Evolutionary conservation across 106 monocot genomes (phyloP).

Genomic region (Agapanthus africanus): DNA sequence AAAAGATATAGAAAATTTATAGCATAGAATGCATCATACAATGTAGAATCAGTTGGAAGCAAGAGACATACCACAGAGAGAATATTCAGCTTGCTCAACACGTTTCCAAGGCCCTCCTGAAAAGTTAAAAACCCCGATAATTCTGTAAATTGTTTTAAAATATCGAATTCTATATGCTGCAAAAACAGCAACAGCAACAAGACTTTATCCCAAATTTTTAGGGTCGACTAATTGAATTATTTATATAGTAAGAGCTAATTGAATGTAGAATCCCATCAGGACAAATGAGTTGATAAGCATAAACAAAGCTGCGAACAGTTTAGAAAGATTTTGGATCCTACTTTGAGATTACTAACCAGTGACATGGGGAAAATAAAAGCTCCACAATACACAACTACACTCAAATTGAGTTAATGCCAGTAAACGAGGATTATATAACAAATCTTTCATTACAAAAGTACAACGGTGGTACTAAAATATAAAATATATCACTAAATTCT

Average conservation of each 20-base stretch:
- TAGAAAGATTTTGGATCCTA: too few relatives aligned
- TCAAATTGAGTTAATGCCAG: neutral
- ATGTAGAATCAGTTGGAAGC: too few relatives aligned
- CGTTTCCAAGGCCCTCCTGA: slow-evolving; percentile 16
- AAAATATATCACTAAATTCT: too few relatives aligned
- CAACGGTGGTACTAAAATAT: neutral
- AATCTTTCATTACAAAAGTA: neutral
- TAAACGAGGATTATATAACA: neutral
- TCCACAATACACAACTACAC: neutral
- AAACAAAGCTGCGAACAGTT: neutral
- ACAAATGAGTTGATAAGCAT: neutral
- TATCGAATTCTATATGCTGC: too few relatives aligned
- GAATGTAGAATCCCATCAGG: slow-evolving; percentile 1
- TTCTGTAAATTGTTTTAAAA: neutral
- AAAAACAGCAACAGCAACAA: too few relatives aligned
- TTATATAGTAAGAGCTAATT: neutral
- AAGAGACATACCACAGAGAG: slow-evolving; percentile 20
- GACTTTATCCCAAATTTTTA: too few relatives aligned
- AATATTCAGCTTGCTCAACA: slow-evolving; percentile 17
- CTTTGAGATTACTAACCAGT: too few relatives aligned
- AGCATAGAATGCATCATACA: too few relatives aligned
- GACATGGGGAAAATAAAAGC: too few relatives aligned
- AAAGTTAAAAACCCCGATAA: neutral
- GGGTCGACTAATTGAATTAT: too few relatives aligned
- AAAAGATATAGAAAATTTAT: too few relatives aligned